Evolutionary conservation across 129 eudicot species (phyloP).

Genomic region (Saussurea involucrata): DNA sequence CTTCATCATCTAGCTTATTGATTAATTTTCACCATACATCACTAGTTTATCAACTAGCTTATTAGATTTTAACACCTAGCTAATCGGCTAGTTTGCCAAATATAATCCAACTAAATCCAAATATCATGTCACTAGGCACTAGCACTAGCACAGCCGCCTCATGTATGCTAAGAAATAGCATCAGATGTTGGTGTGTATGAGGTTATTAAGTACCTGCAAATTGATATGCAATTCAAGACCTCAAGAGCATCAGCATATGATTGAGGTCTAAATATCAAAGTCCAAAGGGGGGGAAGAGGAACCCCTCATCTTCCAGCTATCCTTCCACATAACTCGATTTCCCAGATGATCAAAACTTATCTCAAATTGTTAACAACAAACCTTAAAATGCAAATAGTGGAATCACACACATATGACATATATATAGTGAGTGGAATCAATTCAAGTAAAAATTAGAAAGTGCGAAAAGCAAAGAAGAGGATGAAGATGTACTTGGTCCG

Average conservation of each 20-base stretch:
- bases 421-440: not conserved
- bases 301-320: no score
- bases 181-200: not conserved
- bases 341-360: not conserved
- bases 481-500: not conserved
- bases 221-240: not conserved
- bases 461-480: not conserved
- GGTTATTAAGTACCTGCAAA: not conserved
- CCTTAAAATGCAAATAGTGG: not conserved
- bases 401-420: not conserved
- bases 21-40: not conserved
- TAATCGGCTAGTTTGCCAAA: not conserved
- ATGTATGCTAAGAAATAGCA: not conserved
- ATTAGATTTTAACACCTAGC: not conserved
- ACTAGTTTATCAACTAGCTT: not conserved
- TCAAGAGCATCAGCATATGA: not conserved
- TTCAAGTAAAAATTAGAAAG: not conserved
- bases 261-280: not conserved
- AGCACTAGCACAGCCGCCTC: not conserved
- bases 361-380: not conserved
- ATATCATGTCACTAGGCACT: not conserved
- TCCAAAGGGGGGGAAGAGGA: no score
- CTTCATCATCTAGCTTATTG: no score
- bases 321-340: not conserved
- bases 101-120: not conserved